phyloP scores from a whole-genome alignment of 2,329 filamentous ascomycete species.

The Claviceps pusilla region DNA sequence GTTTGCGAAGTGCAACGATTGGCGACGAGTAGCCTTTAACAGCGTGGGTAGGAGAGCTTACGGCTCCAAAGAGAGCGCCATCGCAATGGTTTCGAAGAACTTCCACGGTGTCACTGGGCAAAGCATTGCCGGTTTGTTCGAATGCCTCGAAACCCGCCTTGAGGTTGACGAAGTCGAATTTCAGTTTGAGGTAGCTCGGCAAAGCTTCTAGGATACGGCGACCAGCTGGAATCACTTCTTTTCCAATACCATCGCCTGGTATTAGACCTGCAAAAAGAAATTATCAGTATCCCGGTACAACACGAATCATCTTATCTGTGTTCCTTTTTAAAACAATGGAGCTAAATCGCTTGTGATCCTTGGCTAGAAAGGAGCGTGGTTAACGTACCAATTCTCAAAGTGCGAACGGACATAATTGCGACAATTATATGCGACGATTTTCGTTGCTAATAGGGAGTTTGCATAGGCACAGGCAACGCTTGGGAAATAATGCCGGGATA shows the following conservation, averaged over 20 bases:
- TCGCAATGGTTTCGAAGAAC: conserved; percentile 84
- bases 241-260: conserved; percentile 93
- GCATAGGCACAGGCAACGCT: neutral
- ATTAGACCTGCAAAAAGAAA: conserved; percentile 62
- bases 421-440: neutral
- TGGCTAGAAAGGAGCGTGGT: neutral
- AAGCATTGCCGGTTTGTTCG: conserved; percentile 70
- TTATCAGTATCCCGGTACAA: neutral
- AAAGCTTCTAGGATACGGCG: conserved; percentile 85
- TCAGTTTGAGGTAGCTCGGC: conserved; percentile 74
- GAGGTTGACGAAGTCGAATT: conserved; percentile 88
- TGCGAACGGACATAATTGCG: conserved; percentile 25
- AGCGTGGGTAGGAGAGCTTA: conserved; percentile 76
- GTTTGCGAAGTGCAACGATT: conserved; percentile 92
- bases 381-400: conserved; percentile 24
- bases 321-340: neutral
- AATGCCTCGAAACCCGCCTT: conserved; percentile 90
- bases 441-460: neutral
- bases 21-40: conserved; percentile 93
- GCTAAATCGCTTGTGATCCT: too few relatives aligned
- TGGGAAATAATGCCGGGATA: neutral
- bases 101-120: conserved; percentile 83
- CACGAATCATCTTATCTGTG: neutral
- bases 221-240: conserved; percentile 92
- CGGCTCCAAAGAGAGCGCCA: conserved; percentile 89